Conservation (phyloP, 108 stramenopile genomes). For the Nannochloropsis gaditana region DNA sequence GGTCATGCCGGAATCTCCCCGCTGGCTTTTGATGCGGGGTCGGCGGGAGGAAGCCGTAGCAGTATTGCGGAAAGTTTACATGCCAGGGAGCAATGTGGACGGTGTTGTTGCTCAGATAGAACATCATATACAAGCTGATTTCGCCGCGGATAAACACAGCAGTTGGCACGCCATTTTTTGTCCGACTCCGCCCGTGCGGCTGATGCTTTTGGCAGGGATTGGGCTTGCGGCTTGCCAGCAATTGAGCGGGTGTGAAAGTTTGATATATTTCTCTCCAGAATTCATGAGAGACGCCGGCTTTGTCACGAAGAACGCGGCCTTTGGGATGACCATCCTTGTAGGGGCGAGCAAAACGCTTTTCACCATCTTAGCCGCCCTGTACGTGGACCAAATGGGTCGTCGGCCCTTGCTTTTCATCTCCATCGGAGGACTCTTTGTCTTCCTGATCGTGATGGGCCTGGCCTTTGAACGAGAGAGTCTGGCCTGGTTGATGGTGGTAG, state of each 20-base stretch:
- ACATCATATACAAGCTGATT: background rate
- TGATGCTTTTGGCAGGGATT: slow-evolving; percentile 73
- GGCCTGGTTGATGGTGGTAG: background rate
- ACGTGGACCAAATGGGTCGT: slow-evolving; percentile 65
- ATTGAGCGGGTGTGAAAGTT: slow-evolving; percentile 74
- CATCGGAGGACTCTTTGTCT: background rate
- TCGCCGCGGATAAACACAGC: background rate
- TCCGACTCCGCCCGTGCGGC: slow-evolving; percentile 61
- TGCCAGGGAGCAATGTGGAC: background rate
- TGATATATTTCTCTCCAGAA: slow-evolving; percentile 71
- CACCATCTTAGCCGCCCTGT: slow-evolving; percentile 59
- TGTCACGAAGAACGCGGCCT: slow-evolving; percentile 50
- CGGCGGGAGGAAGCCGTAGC: slow-evolving; percentile 56
- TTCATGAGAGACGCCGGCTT: slow-evolving; percentile 64
- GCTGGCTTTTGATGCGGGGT: slow-evolving; percentile 75
- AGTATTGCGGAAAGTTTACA: slow-evolving; percentile 32
- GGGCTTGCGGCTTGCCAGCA: slow-evolving; percentile 73
- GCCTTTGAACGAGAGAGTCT: background rate
- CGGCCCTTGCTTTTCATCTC: slow-evolving; percentile 65
- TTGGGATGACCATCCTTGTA: slow-evolving; percentile 58
- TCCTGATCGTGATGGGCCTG: background rate
- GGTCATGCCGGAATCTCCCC: slow-evolving; percentile 76
- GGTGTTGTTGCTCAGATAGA: background rate
- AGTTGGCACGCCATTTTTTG: background rate
- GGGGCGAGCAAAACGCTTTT: slow-evolving; percentile 64